Evolutionary conservation across 768 basidiomycete species (phyloP).

Genomic region (Collybia sordida): DNA sequence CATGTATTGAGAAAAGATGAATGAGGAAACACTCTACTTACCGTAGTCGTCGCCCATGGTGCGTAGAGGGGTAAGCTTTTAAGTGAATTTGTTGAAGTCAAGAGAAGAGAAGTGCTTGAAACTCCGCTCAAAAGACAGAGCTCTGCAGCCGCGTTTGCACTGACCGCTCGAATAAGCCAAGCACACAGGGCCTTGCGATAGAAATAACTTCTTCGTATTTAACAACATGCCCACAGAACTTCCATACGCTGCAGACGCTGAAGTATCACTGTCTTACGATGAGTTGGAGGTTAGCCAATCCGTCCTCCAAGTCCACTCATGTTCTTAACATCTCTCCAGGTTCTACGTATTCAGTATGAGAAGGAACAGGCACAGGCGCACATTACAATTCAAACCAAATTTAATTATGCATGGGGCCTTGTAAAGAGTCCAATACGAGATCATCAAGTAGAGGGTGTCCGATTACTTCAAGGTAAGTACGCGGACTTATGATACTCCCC

Average conservation of each 20-base stretch:
- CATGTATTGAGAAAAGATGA: constrained; percentile 21
- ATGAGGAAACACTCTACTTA: constrained; percentile 38
- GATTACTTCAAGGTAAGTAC: constrained; percentile 76
- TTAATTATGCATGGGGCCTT: constrained; percentile 96
- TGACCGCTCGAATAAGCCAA: constrained; percentile 2
- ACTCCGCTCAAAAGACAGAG: constrained; percentile 29
- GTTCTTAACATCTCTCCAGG: constrained; percentile 41
- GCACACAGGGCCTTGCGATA: background rate
- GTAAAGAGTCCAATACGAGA: constrained; percentile 87
- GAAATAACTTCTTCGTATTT: background rate
- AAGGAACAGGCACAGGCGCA: constrained; percentile 83
- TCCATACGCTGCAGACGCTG: constrained; percentile 94
- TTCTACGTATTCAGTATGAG: constrained; percentile 83
- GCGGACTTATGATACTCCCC: background rate
- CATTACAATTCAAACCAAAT: constrained; percentile 92
- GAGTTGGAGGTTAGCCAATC: constrained; percentile 72
- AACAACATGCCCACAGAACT: constrained; percentile 72
- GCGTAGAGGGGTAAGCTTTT: constrained; percentile 12
- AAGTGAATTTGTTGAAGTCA: constrained; percentile 19
- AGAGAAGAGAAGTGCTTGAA: constrained; percentile 26
- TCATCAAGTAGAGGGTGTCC: constrained; percentile 91
- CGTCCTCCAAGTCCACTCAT: background rate
- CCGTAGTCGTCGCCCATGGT: constrained; percentile 55
- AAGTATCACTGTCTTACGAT: constrained; percentile 84
- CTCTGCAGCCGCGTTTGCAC: background rate